These are phyloP conservation scores for Xylariaceae sp. DNA, from an alignment of 2,329 filamentous ascomycete genomes.

Conservation along the genomic window DNA sequence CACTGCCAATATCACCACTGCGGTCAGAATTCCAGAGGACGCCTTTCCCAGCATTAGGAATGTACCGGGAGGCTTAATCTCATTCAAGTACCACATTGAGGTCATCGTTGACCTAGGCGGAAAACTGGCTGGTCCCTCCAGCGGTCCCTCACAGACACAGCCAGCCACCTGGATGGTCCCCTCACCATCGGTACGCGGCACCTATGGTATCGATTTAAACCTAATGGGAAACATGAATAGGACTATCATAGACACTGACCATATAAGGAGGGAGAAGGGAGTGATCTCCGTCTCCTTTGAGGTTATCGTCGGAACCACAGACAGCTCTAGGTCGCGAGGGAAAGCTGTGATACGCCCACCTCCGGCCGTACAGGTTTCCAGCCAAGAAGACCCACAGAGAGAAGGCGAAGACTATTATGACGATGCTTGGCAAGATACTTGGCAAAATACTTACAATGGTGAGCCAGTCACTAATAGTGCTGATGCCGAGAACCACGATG, in stretches of 20 bases:
- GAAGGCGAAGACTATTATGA: slow-evolving; percentile 24
- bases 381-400: slow-evolving; percentile 14
- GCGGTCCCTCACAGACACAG: slow-evolving; percentile 37
- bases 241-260: slow-evolving; percentile 80
- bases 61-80: slow-evolving; percentile 89
- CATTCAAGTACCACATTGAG: slow-evolving; percentile 90
- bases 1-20: slow-evolving; percentile 73
- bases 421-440: slow-evolving; percentile 32
- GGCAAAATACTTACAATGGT: slow-evolving; percentile 31
- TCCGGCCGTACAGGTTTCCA: slow-evolving; percentile 21
- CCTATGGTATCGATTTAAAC: slow-evolving; percentile 39
- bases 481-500: slow-evolving; percentile 23
- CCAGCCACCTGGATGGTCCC: slow-evolving; percentile 38
- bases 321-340: slow-evolving; percentile 47
- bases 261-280: slow-evolving; percentile 80
- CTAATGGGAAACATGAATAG: slow-evolving; percentile 52
- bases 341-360: slow-evolving; percentile 27
- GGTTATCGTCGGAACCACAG: slow-evolving; percentile 77
- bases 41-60: slow-evolving; percentile 86
- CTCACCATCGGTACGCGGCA: slow-evolving; percentile 28
- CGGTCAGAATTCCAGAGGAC: slow-evolving; percentile 82
- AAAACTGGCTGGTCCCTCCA: slow-evolving; percentile 60
- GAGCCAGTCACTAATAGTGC: slow-evolving; percentile 30
- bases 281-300: slow-evolving; percentile 87
- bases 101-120: slow-evolving; percentile 89